Evolutionary conservation across 306 rosid genomes (phyloP).

Genomic region (Pueraria montana): DNA sequence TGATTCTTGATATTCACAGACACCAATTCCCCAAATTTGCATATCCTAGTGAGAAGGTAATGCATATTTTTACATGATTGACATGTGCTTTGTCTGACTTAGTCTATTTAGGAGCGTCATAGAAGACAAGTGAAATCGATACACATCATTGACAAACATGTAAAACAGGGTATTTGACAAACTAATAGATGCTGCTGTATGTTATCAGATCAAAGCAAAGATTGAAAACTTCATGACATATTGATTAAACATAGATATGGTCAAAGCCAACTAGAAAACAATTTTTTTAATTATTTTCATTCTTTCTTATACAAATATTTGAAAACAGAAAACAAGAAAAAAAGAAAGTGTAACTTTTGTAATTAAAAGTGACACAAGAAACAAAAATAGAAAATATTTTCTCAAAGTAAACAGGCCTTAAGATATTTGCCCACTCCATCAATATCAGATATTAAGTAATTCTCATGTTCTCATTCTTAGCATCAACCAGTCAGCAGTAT

Average conservation of each 20-base stretch:
- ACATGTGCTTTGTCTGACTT: conserved; percentile 6
- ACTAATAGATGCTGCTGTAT: not conserved
- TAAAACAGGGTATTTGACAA: not conserved
- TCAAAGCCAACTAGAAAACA: not conserved
- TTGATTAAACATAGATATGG: not conserved
- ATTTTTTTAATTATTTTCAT: not conserved
- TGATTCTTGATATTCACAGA: conserved; percentile 36
- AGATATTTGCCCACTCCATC: conserved; percentile 18
- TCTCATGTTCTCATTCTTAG: not conserved
- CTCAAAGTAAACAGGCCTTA: not conserved
- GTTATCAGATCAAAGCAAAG: conserved; percentile 15
- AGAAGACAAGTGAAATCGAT: not conserved
- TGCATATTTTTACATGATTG: not conserved
- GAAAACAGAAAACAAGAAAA: not conserved
- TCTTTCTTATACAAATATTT: not conserved
- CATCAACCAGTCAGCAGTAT: conserved; percentile 27
- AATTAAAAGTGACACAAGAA: not conserved
- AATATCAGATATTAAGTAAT: not conserved
- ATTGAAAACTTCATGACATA: not conserved
- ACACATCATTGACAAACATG: not conserved
- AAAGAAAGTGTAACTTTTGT: too few relatives aligned
- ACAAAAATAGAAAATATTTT: not conserved
- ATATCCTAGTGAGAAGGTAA: conserved; percentile 29
- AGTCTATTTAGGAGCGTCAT: conserved; percentile 1
- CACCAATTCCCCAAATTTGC: conserved; percentile 23